Base-by-base conservation (phyloP, 208 protist species). In the Jaenimonas drosophilae region DNA sequence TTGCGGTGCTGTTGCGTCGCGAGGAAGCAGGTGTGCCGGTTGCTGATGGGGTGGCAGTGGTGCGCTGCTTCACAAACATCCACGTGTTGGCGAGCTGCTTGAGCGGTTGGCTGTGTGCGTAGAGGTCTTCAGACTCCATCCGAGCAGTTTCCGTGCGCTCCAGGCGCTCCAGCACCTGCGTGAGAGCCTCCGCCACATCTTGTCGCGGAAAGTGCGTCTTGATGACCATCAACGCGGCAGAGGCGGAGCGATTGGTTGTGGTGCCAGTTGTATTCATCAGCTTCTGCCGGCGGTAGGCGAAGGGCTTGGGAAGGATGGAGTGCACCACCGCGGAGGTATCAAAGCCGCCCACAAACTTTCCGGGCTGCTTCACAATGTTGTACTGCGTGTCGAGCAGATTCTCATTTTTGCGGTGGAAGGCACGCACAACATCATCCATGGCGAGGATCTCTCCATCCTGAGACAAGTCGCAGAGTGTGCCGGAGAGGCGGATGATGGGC, bases 321-420 rank as follows among this genome's bases (percentile, higher is more conserved):
- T 78, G 75, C 50, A 88, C 70, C 38, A 76, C 59, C 0, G 73
- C 68, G 17, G 77, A 59, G n/a, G 58, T 66, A 33, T 75, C 67
- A 29, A 21, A 55, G 14, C 49, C 51, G 25, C 49, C 56, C 7
- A 87, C n/a, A 40, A 86, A 77, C 29, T 68, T 58, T 19, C 64
- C 48, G 3, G 63, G 58, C 33, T 78, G 59, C 19, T 70, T 67
- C 27, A 87, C 52, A 42, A 88, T 82, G 56, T 92, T 92, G 64
- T 85, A 92, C 59, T 82, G 70, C 26, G 59, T 61, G 32, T 76
- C 79, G 7, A 73, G 12, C 45, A 92, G 41, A 45, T 89, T 90
- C 26, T 75, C 61, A 5, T 76, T 85, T 36, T 69, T 85, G 11
- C 51, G 41, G 56, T 88, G 57, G 38, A 81, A 93, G 33, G 48